Evolutionary conservation across 2,329 filamentous ascomycete species (phyloP), one percentile per base, ranked within the genome.

Genomic region (Teratosphaeria destructans): DNA sequence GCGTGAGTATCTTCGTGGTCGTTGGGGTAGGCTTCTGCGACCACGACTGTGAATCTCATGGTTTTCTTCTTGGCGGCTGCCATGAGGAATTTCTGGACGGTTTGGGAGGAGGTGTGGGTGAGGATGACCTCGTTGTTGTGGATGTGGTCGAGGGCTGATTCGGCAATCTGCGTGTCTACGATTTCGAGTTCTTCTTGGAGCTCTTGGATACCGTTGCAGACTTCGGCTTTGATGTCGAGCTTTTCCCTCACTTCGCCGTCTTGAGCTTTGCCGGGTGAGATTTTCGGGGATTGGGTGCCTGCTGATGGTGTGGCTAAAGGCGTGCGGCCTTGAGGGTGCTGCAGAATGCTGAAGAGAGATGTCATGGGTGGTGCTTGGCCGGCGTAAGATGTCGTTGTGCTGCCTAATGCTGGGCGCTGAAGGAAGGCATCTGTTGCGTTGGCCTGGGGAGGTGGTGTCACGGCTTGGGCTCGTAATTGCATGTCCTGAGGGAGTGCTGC

Each of bases 181-280:
- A 93, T 88, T 65, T 88, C 87, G 59, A 99, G 86, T 76, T 99
- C 94, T 70, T 99, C 94, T 73, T 95, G 89, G 61, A 99, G 91
- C 73, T 99, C 94, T 68, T 90, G 86, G 68, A 99, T 96, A 52
- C 92, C 94, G 67, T 94, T 89, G 65, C 96, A 86, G 29, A 97
- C 88, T 74, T 97, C 94, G 14, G 90, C 90, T 62, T 91, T 88
- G 60, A 97, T 79, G 63, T 95, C 88, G 61, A 88, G 59, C 55
- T 71, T 71, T 55, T 69, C 68, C 67, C 74, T 64, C 68, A 73
- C 35, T 34, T 64, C 60, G 43, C 69, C 75, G 59, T 67, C 67
- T 49, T 70, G 69, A 61, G 68, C 71, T 61, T 67, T 70, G 63
- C 52, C 60, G 68, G 63, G 73, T 68, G 72, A 66, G 63, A 63